Evolutionary conservation across 1,284 basidiomycete species (phyloP), one percentile per base, ranked within the genome.

Genomic region (Dichomitus squalens): DNA sequence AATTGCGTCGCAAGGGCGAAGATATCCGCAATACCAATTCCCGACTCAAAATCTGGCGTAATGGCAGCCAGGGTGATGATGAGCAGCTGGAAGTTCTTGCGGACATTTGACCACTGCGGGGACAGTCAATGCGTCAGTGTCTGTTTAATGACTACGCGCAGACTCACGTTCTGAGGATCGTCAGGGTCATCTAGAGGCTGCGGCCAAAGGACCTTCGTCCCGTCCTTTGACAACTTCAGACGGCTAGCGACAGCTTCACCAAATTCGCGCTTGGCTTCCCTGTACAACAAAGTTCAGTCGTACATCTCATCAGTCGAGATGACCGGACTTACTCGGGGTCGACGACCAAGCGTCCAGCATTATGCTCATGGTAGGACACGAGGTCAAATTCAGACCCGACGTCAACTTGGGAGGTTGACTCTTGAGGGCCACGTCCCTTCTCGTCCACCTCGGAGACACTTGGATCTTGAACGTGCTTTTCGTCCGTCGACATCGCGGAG

Each of bases 31-130:
- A 86, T 86, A 61, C 83, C 85, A 59, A 86, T 85, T 0, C 82
- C 85, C 12, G 85, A 87, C 62, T 86, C 83, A 60, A 88, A 88
- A 64, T 88, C 87, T 0, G 87, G 87, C 9, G 87, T 81, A 38
- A 88, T 81, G 3, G 87, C 84, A 8, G 87, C 85, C 35, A 88
- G 67, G 0, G 86, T 87, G 55, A 86, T 75, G 58, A 88, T 84
- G 36, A 84, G 59, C 25, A 88, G 70, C 53, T 84, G 83, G 3
- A 86, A 55, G 39, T 76, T 75, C 71, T 88, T 88, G 40, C 74
- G 73, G 35, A 66, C 60, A 52, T 76, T 67, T 23, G 72, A 71
- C 79, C 80, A 81, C 80, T 81, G 52, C 9, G 31, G 49, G n/a
- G n/a, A n/a, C 25, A 7, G n/a, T 9, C 8, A 25, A 21, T 47